Conservation (phyloP, 805 yeast species). For the Brettanomyces naardenensis region DNA sequence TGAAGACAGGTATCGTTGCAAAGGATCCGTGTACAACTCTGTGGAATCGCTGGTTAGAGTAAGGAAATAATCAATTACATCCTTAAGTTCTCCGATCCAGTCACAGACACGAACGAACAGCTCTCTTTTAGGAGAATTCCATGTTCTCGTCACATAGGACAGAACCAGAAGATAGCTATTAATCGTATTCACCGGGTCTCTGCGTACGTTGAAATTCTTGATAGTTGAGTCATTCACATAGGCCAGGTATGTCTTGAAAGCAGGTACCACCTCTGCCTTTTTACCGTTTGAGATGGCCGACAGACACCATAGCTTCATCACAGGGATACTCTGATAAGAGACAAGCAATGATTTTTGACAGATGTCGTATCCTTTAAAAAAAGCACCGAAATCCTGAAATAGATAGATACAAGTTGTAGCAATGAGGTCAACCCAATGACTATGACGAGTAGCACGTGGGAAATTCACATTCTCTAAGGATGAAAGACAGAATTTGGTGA, state of each 20-base stretch:
- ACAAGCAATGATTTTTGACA: constrained; percentile 29
- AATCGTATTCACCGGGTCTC: constrained; percentile 29
- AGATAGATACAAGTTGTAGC: constrained; percentile 21
- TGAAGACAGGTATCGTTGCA: constrained; percentile 15
- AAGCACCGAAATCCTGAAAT: constrained; percentile 6
- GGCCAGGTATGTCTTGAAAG: constrained; percentile 33
- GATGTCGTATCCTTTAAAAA: constrained; percentile 18
- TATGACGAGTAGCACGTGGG: constrained; percentile 36
- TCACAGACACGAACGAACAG: constrained; percentile 11
- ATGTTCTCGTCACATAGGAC: constrained; percentile 6
- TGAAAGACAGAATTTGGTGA: constrained; percentile 6
- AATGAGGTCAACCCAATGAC: constrained; percentile 24
- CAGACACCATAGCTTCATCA: constrained; percentile 28
- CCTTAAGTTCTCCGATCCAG: constrained; percentile 12
- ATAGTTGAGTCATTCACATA: constrained; percentile 31
- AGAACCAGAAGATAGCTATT: constrained; percentile 16
- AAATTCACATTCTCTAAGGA: constrained; percentile 26
- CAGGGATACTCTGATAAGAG: constrained; percentile 38
- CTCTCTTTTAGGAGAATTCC: constrained; percentile 4
- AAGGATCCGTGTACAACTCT: constrained; percentile 14
- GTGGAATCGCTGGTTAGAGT: constrained; percentile 4
- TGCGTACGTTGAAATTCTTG: constrained; percentile 26
- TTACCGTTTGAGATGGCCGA: constrained; percentile 18
- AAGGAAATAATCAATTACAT: constrained; percentile 8
- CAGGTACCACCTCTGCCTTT: constrained; percentile 19